Conservation (phyloP, 1,284 basidiomycete species). For the Leccinum insolens region DNA sequence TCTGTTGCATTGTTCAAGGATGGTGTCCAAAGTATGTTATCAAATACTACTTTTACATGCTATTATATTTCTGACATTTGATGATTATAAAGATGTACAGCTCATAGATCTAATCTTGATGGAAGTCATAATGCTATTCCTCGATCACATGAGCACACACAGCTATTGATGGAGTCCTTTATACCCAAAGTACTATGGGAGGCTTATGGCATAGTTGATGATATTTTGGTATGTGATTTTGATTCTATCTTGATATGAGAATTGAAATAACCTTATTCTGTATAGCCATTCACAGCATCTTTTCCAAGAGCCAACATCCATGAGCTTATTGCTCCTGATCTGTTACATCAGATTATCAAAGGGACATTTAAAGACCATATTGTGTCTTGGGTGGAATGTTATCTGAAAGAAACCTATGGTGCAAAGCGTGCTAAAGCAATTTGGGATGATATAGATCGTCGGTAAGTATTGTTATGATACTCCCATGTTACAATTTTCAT, state of each 20-base stretch:
- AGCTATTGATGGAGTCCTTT: background rate
- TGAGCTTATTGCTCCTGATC: background rate
- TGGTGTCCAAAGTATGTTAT: background rate
- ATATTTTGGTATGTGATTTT: background rate
- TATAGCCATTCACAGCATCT: background rate
- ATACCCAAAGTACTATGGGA: background rate
- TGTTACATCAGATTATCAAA: background rate
- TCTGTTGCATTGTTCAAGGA: background rate
- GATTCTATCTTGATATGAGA: background rate
- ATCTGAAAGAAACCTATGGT: background rate
- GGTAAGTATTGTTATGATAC: background rate
- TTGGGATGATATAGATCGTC: background rate
- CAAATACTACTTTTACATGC: background rate
- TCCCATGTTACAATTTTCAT: background rate
- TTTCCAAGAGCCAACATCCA: background rate
- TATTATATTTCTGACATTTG: background rate
- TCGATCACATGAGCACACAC: background rate
- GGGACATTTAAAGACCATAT: background rate
- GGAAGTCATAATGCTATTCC: background rate
- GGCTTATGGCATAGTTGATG: background rate
- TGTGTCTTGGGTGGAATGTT: background rate
- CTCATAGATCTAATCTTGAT: background rate
- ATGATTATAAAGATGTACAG: background rate
- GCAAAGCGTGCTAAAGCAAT: background rate
- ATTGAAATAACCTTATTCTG: background rate